Base-by-base conservation (phyloP, 192 early-diverging fungal species). In the Gryganskiella cystojenkinii region DNA sequence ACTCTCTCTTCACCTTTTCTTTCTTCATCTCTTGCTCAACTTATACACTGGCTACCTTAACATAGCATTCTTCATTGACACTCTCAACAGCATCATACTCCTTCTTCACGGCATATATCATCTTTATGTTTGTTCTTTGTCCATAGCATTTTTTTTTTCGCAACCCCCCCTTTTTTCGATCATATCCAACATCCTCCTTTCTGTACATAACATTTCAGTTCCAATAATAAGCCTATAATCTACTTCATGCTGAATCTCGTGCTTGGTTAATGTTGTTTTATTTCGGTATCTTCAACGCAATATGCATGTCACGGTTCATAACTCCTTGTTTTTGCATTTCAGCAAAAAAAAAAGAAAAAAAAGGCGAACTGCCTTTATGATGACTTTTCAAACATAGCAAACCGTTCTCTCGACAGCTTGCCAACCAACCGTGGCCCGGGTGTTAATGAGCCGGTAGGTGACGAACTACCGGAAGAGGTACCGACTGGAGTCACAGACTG, bases 341-440 rank as follows among this genome's bases (percentile, higher is more conserved):
- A n/a, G n/a, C n/a, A n/a, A n/a, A n/a, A n/a, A n/a, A n/a, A n/a
- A n/a, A n/a, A n/a, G n/a, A n/a, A n/a, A n/a, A n/a, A n/a, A n/a
- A n/a, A n/a, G n/a, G n/a, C n/a, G 5, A 40, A 40, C 5, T 5
- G 13, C 9, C 25, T n/a, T 11, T 3, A 24, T 52, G n/a, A 64
- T 2, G 49, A 53, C 10, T 66, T 62, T 53, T 78, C 74, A 69
- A 78, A 78, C 74, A 78, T 78, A 1, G 74, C 74, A n/a, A 78
- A 54, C 1, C 74, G 74, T 22, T 78, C 74, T 45, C 61, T 25
- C 15, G 67, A 78, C 46, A 78, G 25, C 56, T 69, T 78, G 35
- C 74, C 74, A 0, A 78, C 50, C 47, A 78, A 35, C 40, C 74
- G 59, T 54, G 74, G 72, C 9, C 42, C 65, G 3, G 72, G 59